phyloP scores from a whole-genome alignment of 176 grass and related monocot species.

The Raddia distichophylla region DNA sequence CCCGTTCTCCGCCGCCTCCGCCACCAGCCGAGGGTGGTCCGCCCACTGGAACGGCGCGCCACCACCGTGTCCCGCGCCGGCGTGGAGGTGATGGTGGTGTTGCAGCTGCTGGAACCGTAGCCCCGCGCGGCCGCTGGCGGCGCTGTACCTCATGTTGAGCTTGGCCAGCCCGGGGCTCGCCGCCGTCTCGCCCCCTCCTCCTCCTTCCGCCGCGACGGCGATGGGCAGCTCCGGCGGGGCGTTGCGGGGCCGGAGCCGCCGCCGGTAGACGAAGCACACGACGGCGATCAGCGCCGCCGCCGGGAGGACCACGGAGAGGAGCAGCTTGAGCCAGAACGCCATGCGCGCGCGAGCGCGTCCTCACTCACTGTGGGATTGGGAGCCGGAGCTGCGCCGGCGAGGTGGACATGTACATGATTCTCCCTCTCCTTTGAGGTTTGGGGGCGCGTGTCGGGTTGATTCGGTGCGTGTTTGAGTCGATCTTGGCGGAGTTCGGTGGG shows the following conservation, averaged over 20 bases:
- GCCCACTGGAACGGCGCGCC: constrained; percentile 59
- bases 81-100: constrained; percentile 36
- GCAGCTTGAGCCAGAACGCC: constrained; percentile 49
- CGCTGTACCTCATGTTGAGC: constrained; percentile 44
- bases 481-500: constrained; percentile 37
- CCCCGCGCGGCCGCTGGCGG: constrained; percentile 52
- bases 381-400: neutral
- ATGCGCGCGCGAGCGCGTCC: constrained; percentile 14
- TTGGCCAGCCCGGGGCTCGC: constrained; percentile 47
- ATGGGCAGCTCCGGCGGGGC: constrained; percentile 25
- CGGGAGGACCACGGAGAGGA: constrained; percentile 45
- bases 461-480: neutral
- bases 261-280: constrained; percentile 16
- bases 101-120: constrained; percentile 70
- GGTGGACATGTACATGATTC: constrained; percentile 16
- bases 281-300: constrained; percentile 28
- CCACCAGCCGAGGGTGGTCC: constrained; percentile 72
- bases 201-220: neutral
- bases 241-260: neutral
- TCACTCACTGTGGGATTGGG: neutral
- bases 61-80: constrained; percentile 26
- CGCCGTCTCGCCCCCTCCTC: neutral
- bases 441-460: constrained; percentile 19
- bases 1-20: constrained; percentile 83
- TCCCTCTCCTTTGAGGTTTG: neutral